Evolutionary conservation across 805 yeast species (phyloP).

Genomic region (Wickerhamomyces chaumierensis): DNA sequence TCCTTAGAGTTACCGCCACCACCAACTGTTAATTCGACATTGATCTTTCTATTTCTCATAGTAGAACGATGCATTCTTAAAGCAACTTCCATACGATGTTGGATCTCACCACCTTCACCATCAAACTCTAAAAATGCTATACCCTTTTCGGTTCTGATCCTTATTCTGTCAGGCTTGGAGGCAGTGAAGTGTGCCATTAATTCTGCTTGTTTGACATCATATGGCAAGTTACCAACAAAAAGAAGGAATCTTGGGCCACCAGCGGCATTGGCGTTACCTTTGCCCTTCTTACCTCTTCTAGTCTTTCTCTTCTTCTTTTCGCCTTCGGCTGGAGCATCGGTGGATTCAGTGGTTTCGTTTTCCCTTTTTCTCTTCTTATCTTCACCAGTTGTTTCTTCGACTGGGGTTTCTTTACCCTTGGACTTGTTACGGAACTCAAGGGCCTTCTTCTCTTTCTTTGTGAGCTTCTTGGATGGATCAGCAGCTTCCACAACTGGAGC

Average conservation of each 20-base stretch:
- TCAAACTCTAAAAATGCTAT: slow-evolving; percentile 86
- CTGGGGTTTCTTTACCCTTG: slow-evolving; percentile 12
- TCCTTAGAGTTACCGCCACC: slow-evolving; percentile 87
- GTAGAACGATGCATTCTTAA: slow-evolving; percentile 71
- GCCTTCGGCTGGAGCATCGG: slow-evolving; percentile 8
- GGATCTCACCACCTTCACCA: slow-evolving; percentile 44
- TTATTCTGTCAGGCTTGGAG: slow-evolving; percentile 59
- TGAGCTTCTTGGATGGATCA: slow-evolving; percentile 29
- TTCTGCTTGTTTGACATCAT: slow-evolving; percentile 49
- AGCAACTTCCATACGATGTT: slow-evolving; percentile 74
- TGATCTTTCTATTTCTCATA: slow-evolving; percentile 65
- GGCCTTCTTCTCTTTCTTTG: slow-evolving; percentile 59
- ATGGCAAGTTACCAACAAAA: slow-evolving; percentile 88
- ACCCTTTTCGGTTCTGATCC: slow-evolving; percentile 78
- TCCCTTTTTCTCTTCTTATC: slow-evolving; percentile 16
- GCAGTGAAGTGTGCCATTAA: slow-evolving; percentile 63
- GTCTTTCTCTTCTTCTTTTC: slow-evolving; percentile 32
- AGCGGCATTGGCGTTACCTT: slow-evolving; percentile 47
- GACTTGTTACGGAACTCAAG: slow-evolving; percentile 38
- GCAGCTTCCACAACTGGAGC: neutral
- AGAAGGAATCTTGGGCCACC: slow-evolving; percentile 61
- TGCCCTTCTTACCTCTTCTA: slow-evolving; percentile 69
- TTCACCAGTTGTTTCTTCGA: slow-evolving; percentile 17
- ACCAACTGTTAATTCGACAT: slow-evolving; percentile 94
- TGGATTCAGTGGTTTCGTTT: slow-evolving; percentile 8